Evolutionary conservation across 2,329 filamentous ascomycete species (phyloP).

Genomic region (Coniosporium tulheliwenetii): DNA sequence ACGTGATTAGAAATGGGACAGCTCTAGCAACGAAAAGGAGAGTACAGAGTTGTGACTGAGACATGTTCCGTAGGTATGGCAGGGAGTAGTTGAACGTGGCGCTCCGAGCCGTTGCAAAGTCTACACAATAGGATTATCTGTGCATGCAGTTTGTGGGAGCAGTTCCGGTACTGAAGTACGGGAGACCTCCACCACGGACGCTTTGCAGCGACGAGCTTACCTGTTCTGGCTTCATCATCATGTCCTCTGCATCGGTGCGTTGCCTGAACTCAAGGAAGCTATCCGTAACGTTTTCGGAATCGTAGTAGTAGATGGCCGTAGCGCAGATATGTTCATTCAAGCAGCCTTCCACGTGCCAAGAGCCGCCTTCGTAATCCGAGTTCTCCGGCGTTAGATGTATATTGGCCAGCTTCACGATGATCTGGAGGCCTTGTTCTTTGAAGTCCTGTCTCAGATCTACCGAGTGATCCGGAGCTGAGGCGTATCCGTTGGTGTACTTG

Average conservation of each 20-base stretch:
- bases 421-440: constrained; percentile 33
- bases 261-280: constrained; percentile 35
- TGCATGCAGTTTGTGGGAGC: too few relatives aligned
- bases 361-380: constrained; percentile 36
- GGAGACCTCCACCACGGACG: too few relatives aligned
- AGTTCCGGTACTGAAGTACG: too few relatives aligned
- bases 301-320: constrained; percentile 47
- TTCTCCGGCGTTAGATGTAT: constrained; percentile 44
- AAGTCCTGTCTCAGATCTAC: constrained; percentile 17
- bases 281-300: constrained; percentile 42
- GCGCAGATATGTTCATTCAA: constrained; percentile 49
- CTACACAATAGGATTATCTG: too few relatives aligned
- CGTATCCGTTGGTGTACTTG: constrained; percentile 4
- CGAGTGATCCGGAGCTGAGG: not conserved
- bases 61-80: too few relatives aligned
- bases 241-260: constrained; percentile 4
- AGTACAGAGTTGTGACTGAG: too few relatives aligned
- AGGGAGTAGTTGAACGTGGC: too few relatives aligned
- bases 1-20: constrained; percentile 9
- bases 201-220: constrained; percentile 12
- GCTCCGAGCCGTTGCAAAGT: too few relatives aligned
- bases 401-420: constrained; percentile 47
- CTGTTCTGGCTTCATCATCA: not conserved
- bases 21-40: too few relatives aligned
- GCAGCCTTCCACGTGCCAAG: constrained; percentile 34